Conservation (phyloP, 106 monocot genomes). For the Ottelia alismoides region DNA sequence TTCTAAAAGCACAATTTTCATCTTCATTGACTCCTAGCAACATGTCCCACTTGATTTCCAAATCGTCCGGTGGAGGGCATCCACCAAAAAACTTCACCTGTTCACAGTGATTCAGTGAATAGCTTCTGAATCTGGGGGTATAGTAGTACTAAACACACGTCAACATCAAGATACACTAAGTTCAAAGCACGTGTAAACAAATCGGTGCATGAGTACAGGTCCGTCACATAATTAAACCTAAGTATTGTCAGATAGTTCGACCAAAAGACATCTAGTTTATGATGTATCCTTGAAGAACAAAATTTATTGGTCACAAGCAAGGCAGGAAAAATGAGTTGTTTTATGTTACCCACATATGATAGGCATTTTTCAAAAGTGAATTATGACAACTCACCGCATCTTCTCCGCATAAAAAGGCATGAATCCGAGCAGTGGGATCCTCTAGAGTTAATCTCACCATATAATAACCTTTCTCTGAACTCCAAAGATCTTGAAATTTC, state of each 20-base stretch:
- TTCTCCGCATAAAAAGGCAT: slow-evolving; percentile 44
- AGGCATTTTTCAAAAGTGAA: neutral
- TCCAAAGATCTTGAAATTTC: slow-evolving; percentile 20
- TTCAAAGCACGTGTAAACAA: too few species aligned
- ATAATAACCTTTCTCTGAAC: slow-evolving; percentile 17
- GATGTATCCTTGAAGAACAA: neutral
- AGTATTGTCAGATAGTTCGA: neutral
- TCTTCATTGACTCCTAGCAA: slow-evolving; percentile 39
- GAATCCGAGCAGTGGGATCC: slow-evolving; percentile 82
- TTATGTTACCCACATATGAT: neutral
- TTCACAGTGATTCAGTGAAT: too few species aligned
- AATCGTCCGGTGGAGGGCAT: slow-evolving; percentile 10
- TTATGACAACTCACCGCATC: slow-evolving; percentile 36
- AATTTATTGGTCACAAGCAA: neutral
- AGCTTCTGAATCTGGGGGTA: too few species aligned
- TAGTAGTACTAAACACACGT: too few species aligned
- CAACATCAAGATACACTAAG: too few species aligned
- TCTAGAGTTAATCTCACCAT: slow-evolving; percentile 54
- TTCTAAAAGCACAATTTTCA: neutral
- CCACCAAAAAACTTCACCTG: slow-evolving; percentile 66
- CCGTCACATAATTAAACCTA: too few species aligned
- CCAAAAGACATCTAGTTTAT: neutral
- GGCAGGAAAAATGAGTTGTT: neutral
- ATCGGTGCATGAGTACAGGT: too few species aligned
- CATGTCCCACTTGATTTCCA: slow-evolving; percentile 32